phyloP scores from a whole-genome alignment of 2,329 filamentous ascomycete species.

The Botrytis pseudocinerea region DNA sequence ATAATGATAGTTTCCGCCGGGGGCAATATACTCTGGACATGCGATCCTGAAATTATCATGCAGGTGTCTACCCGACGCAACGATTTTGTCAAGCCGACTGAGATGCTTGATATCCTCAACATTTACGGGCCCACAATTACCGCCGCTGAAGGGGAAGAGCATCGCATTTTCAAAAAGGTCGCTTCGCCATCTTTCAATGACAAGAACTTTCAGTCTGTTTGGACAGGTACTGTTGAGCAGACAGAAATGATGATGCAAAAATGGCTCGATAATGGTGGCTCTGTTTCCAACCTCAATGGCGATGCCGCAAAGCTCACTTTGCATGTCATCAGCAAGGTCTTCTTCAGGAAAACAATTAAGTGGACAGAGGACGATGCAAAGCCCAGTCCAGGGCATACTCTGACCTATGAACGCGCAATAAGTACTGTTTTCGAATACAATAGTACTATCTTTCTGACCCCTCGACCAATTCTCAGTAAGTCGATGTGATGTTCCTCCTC shows the following conservation, averaged over 20 bases:
- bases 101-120: slow-evolving; percentile 12
- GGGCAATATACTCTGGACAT: slow-evolving; percentile 16
- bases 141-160: slow-evolving; percentile 14
- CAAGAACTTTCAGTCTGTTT: neutral
- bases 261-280: neutral
- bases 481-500: too few species aligned
- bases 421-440: neutral
- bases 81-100: slow-evolving; percentile 9
- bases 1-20: slow-evolving; percentile 10
- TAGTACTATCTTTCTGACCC: neutral
- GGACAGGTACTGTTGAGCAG: neutral
- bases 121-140: slow-evolving; percentile 16
- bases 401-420: neutral
- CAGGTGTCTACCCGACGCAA: slow-evolving; percentile 9
- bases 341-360: neutral
- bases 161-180: slow-evolving; percentile 1
- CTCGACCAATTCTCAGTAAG: too few species aligned
- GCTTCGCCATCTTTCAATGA: slow-evolving; percentile 18
- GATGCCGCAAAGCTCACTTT: neutral
- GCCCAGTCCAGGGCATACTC: neutral
- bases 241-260: neutral
- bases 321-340: neutral
- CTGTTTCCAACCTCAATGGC: neutral
- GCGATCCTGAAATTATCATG: slow-evolving; percentile 10
- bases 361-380: neutral